Evolutionary conservation across 2,329 filamentous ascomycete species (phyloP), one percentile per base, ranked within the genome.

Genomic region (Cordyceps militaris): DNA sequence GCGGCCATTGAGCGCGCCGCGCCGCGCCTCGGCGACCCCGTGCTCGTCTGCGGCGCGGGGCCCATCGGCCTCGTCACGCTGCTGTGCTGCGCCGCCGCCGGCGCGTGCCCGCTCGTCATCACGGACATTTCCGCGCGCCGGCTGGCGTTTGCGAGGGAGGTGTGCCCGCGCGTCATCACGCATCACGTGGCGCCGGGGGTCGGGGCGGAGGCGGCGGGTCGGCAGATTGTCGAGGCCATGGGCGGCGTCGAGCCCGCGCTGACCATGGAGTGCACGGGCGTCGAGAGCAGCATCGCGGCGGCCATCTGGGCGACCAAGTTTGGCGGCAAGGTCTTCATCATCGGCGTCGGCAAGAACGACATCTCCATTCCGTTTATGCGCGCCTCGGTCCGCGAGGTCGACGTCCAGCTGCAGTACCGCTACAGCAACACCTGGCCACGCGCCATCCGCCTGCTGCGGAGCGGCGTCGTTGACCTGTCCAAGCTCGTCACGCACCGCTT

Each of bases 361-460:
- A 94, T 97, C 78, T 91, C 84, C 73, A 88, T 97, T 62, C 93
- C 93, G 28, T 97, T 97, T 73, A 97, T 97, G 93, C 79, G 91
- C 53, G 82, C 93, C 59, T 93, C 88, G 66, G 93, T 92, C 6
- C 83, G 89, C 62, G 94, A 97, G 76, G 88, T 97, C 65, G 93
- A 97, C 74, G 79, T 97, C 60, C 90, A 96, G 76, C 94, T 97
- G 73, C 93, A 97, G 77, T 97, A 97, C 78, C 84, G 94, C 61
- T 97, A 97, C 78, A 83, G 82, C 76, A 97, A 97, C 77, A 96
- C 91, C 23, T 97, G 93, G 93, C 94, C 93, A 34, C 84, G 90
- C 61, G 93, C 94, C 44, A 97, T 97, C 64, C 83, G 92, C 49
- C 77, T 97, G 63, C 81, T 97, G 38, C 84, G 91, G 77, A 91